These are phyloP conservation scores for Lactifluus subvellereus DNA, from an alignment of 768 basidiomycete genomes.

Conservation along the genomic window DNA sequence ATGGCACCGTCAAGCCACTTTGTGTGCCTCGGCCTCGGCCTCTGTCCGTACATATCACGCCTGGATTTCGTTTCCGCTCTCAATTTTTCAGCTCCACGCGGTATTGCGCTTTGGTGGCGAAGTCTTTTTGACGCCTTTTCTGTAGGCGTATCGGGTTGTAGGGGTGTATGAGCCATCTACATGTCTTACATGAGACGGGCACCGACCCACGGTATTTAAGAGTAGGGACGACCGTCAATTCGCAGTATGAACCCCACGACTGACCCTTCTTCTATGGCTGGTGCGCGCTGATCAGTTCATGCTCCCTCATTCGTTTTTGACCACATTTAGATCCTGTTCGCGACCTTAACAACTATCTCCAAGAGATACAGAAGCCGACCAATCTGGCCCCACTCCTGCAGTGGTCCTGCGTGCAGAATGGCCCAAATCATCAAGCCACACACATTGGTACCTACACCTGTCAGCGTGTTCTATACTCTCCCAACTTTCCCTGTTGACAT, in stretches of 20 bases:
- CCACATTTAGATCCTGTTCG: background rate
- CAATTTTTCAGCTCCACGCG: background rate
- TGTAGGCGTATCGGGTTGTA: slow-evolving; percentile 11
- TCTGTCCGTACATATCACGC: too few species aligned
- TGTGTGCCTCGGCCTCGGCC: background rate
- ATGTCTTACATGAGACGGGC: background rate
- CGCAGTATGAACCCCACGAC: background rate
- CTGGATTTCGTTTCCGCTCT: background rate
- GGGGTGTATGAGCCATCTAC: background rate
- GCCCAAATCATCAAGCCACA: background rate
- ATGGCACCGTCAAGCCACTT: background rate
- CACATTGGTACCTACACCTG: slow-evolving; percentile 3
- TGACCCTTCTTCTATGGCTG: background rate
- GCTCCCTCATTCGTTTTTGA: background rate
- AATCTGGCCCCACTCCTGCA: background rate
- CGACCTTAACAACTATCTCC: slow-evolving; percentile 13
- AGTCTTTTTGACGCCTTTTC: background rate
- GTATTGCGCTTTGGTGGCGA: background rate
- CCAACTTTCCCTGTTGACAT: background rate
- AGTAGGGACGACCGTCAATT: background rate
- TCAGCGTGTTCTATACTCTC: background rate
- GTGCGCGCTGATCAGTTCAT: background rate
- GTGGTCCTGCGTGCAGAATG: background rate
- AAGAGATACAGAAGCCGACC: background rate
- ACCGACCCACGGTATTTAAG: slow-evolving; percentile 1